Evolutionary conservation across 2,329 filamentous ascomycete genomes (phyloP).

Genomic region (Penicillium polonicum): DNA sequence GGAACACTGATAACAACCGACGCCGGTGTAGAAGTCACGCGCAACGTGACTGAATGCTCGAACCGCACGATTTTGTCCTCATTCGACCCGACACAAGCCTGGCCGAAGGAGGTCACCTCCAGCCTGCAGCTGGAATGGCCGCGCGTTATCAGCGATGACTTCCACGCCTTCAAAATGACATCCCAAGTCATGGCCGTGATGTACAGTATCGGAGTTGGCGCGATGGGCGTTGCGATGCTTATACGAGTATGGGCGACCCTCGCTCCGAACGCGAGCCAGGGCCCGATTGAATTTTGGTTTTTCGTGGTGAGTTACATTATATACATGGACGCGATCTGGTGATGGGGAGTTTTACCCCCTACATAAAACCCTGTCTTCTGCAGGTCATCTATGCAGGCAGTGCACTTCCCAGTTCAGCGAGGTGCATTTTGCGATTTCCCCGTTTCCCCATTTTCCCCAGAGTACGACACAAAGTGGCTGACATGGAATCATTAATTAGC

Average conservation of each 20-base stretch:
- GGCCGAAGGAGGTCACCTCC: constrained; percentile 51
- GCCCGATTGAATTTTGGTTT: constrained; percentile 52
- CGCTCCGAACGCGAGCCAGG: constrained; percentile 45
- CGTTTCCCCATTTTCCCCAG: not conserved
- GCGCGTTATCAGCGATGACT: constrained; percentile 53
- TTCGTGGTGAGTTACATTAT: constrained; percentile 38
- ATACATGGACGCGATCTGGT: not conserved
- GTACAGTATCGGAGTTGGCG: constrained; percentile 58
- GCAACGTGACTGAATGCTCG: constrained; percentile 57
- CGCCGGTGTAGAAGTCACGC: constrained; percentile 37
- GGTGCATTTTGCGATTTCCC: not conserved
- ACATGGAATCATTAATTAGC: constrained; percentile 24
- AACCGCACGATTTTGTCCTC: constrained; percentile 54
- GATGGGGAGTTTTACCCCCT: not conserved
- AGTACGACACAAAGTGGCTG: not conserved
- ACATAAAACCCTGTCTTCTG: constrained; percentile 1
- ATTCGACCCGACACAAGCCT: constrained; percentile 54
- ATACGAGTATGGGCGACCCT: constrained; percentile 48
- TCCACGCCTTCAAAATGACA: constrained; percentile 52
- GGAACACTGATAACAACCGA: constrained; percentile 40
- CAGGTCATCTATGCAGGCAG: not conserved
- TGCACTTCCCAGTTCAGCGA: not conserved
- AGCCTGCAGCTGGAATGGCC: constrained; percentile 57
- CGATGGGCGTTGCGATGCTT: constrained; percentile 53
- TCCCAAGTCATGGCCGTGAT: constrained; percentile 57